Base-by-base conservation (phyloP, 768 basidiomycete species). In the Rhizopogon vinicolor region DNA sequence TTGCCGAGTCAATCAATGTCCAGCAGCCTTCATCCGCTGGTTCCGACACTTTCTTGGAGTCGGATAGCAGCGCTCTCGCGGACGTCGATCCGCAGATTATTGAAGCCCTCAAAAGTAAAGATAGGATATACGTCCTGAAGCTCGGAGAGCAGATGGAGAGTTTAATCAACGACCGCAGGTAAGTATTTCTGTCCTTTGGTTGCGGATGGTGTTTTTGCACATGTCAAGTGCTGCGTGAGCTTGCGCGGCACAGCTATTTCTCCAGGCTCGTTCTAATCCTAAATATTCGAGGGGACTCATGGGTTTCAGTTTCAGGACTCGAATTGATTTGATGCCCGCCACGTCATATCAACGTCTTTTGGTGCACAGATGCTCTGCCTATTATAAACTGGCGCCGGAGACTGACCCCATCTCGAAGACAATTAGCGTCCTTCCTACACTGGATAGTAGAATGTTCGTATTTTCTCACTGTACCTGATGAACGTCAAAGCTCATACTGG, bases 71-170 rank as follows among this genome's bases (percentile, higher is more conserved):
- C 33, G 44, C 57, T 42, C 58, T 64, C 55, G 25, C 56, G 18
- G 89, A 89, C 58, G 81, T 85, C 60, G 91, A 93, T 75, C 78
- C 82, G 9, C 86, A 87, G 70, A 91, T 93, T 63, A 64, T 93
- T 63, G 91, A 93, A 68, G 91, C 92, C 19, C 86, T 93, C 60
- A 83, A 78, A 71, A 86, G 86, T 78, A 93, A 93, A 75, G 91
- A 93, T 71, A 80, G 91, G 66, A 78, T 93, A 58, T 93, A 86
- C 69, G 90, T 93, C 45, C 75, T 93, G 63, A 92, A 89, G 76
- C 80, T 93, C n/a, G 91, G 89, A 56, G 92, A 93, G 74, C 78
- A 75, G 60, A 89, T 93, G 82, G 91, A 93, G 73, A 71, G 74
- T 50, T 78, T 93, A 66, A 89, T 93, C 64, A 79, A 72, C 57